Percentiles rank a stretch among this genome's conserved stretches.
These are phyloP conservation scores for Cyberlindnera veronae DNA, from an alignment of 805 yeast species.

Conservation along the genomic window DNA sequence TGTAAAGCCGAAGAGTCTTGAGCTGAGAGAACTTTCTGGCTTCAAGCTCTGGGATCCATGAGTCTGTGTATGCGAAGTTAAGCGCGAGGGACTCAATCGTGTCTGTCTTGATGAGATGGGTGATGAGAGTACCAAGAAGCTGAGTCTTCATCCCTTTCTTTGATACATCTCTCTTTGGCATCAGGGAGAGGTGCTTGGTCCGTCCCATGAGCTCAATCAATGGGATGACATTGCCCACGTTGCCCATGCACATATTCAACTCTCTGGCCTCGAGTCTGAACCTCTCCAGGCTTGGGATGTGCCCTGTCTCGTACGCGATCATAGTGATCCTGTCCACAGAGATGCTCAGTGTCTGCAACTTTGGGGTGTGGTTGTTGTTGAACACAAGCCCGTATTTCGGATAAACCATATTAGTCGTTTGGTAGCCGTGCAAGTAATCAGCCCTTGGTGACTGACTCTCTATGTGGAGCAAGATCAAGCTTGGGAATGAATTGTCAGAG, in stretches of 20 bases:
- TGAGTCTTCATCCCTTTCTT: too few relatives aligned
- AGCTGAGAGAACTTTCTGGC: neutral
- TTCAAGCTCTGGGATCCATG: neutral
- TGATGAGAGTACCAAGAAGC: too few relatives aligned
- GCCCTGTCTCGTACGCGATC: neutral
- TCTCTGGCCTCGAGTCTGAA: slow-evolving; percentile 10
- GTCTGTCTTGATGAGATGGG: neutral
- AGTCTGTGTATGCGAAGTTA: neutral
- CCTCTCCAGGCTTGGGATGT: slow-evolving; percentile 1
- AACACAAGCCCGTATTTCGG: too few relatives aligned
- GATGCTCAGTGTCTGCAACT: slow-evolving; percentile 5
- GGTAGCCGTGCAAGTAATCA: too few relatives aligned
- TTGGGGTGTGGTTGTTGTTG: slow-evolving; percentile 7
- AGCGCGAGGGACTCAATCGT: neutral
- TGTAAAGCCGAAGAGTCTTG: slow-evolving; percentile 1
- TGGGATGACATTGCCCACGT: slow-evolving; percentile 4
- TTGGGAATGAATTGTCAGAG: neutral
- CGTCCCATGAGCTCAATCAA: slow-evolving; percentile 3
- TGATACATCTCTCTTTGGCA: too few relatives aligned
- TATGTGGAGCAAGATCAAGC: neutral
- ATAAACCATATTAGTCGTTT: too few relatives aligned
- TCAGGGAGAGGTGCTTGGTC: slow-evolving; percentile 4
- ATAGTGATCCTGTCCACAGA: neutral
- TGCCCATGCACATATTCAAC: too few relatives aligned
- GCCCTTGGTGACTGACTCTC: too few relatives aligned